These are phyloP conservation scores for Cyclotella kingstonii DNA, from an alignment of 108 stramenopile species.

Conservation along the genomic window DNA sequence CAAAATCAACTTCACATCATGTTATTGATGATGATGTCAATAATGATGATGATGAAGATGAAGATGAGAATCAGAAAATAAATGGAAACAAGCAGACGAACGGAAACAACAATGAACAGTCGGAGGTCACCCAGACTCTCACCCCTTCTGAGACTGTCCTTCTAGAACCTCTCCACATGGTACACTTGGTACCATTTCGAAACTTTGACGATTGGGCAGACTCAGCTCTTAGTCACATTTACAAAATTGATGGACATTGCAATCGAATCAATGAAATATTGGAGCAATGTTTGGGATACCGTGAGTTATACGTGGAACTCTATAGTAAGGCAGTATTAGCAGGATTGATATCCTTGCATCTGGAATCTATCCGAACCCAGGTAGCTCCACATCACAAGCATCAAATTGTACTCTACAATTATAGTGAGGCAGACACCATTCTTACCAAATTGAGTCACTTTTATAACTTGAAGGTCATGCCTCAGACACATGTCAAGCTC, in stretches of 20 bases:
- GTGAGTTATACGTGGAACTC: conserved; percentile 34
- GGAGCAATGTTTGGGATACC: conserved; percentile 31
- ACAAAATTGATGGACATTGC: conserved; percentile 19
- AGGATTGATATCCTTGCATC: conserved; percentile 16
- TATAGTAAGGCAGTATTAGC: conserved; percentile 31
- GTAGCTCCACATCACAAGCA: conserved; percentile 13
- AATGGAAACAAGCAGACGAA: background rate
- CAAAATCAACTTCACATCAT: too few relatives aligned
- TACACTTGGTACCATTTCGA: conserved; percentile 31
- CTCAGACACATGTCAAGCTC: background rate
- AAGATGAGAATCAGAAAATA: conserved; percentile 3
- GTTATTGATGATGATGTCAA: background rate
- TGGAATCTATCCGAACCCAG: conserved; percentile 4
- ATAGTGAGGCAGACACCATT: conserved; percentile 18
- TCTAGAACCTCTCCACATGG: conserved; percentile 11
- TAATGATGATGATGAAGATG: background rate
- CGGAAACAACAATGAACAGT: too few relatives aligned
- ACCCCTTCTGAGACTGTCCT: background rate
- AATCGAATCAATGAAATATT: conserved; percentile 18
- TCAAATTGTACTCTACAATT: conserved; percentile 35
- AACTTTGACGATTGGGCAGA: conserved; percentile 36
- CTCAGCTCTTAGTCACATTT: conserved; percentile 33
- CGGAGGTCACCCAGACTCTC: too few relatives aligned
- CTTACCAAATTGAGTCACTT: conserved; percentile 14
- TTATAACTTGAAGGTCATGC: conserved; percentile 18